These are phyloP conservation scores for Petunia axillaris DNA, from an alignment of 257 asterid genomes.

Conservation along the genomic window DNA sequence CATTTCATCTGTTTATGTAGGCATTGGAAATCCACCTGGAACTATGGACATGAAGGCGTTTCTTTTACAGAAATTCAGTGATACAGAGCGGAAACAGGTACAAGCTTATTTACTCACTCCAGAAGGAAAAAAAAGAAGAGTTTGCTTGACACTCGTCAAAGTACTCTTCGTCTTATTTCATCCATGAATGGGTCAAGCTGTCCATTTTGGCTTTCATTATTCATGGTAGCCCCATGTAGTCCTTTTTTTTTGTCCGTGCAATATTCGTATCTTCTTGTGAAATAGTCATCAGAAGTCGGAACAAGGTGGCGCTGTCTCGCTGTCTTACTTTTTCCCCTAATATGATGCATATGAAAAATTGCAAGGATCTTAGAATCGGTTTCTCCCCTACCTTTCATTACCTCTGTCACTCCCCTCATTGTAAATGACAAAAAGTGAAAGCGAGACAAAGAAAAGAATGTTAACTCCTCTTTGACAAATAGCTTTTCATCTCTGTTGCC, in stretches of 20 bases:
- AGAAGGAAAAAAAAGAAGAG: too few species aligned
- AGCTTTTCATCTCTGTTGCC: constrained; percentile 5
- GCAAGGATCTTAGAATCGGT: neutral
- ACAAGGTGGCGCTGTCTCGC: neutral
- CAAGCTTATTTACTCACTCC: neutral
- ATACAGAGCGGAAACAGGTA: constrained; percentile 76
- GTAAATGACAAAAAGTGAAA: neutral
- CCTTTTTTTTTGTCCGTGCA: neutral
- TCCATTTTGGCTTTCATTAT: neutral
- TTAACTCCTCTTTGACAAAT: neutral
- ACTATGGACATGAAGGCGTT: constrained; percentile 92
- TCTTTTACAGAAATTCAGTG: constrained; percentile 92
- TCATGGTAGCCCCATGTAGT: neutral
- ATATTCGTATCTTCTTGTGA: neutral
- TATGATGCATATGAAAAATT: neutral
- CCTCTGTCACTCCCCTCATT: neutral
- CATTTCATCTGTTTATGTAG: constrained; percentile 39
- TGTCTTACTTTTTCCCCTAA: neutral
- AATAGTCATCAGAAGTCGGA: neutral
- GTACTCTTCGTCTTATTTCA: neutral
- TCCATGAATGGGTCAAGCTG: neutral
- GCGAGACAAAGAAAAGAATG: neutral
- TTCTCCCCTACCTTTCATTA: neutral
- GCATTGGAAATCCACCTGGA: constrained; percentile 95
- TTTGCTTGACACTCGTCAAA: neutral